Evolutionary conservation across 768 basidiomycete genomes (phyloP), one percentile per base, ranked within the genome.

Genomic region (Neoboletus subvelutipes): DNA sequence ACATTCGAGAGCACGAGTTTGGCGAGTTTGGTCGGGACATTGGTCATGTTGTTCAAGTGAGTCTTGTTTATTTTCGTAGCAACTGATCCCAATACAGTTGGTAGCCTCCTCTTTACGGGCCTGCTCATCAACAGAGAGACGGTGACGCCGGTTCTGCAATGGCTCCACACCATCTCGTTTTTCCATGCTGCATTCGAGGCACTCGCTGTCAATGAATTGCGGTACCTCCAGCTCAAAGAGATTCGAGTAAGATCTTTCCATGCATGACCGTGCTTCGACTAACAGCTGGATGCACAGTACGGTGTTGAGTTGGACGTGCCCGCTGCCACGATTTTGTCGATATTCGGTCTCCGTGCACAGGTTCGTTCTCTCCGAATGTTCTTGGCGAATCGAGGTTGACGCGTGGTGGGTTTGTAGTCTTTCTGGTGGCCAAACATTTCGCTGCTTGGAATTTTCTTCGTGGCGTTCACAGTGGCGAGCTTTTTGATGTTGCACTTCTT

Each of bases 161-260:
- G 93, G 91, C 75, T 99, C 57, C 90, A 94, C 68, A 94, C 89
- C 0, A 67, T 92, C 7, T 97, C 94, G 6, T 98, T 98, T 81
- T 99, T 97, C 87, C 97, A 99, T 75, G 96, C 97, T 24, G 97
- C 92, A 0, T 98, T 94, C 63, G 97, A 99, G 75, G 95, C 92
- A 1, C 81, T 99, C 39, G 87, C 95, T n/a, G 97, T 99, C 55
- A 99, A 98, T 69, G 97, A 99, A 72, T 77, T 99, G 55, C 80
- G 95, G 49, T 98, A 97, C 73, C 76, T 98, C 29, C 92, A 94
- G 67, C 77, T 99, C 36, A 93, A 92, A 70, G 93, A 99, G 68
- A 83, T 87, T 62, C 92, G 90, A 79, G 92, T 92, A 53, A 55
- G 85, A 62, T 36, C 36, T 26, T n/a, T 45, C 3, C 17, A n/a